Percentiles rank a stretch among this genome's conserved stretches.
Evolutionary conservation across 2,329 filamentous ascomycete genomes (phyloP).

Genomic region (Phaeomoniella chlamydospora): DNA sequence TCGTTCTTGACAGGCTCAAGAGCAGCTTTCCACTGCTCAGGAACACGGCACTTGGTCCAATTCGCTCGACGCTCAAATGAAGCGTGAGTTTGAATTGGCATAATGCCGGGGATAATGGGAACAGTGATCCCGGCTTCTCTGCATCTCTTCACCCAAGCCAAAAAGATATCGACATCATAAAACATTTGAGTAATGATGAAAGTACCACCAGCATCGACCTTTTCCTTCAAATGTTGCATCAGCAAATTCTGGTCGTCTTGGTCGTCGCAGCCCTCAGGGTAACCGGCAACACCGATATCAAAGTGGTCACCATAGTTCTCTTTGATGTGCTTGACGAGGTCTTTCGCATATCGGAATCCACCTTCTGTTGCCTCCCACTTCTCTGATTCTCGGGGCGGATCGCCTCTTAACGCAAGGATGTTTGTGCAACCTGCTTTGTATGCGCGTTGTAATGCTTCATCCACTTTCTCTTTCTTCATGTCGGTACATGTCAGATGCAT

Average conservation of each 20-base stretch:
- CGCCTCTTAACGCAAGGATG: slow-evolving; percentile 83
- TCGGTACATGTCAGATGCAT: slow-evolving; percentile 99
- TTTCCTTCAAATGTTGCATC: slow-evolving; percentile 89
- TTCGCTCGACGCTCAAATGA: slow-evolving; percentile 81
- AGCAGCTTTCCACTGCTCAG: slow-evolving; percentile 62
- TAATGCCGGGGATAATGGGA: slow-evolving; percentile 75
- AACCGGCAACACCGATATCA: slow-evolving; percentile 92
- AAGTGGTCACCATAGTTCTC: slow-evolving; percentile 76
- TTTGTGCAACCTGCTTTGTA: slow-evolving; percentile 96
- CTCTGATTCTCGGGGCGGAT: slow-evolving; percentile 85
- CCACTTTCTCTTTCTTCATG: slow-evolving; percentile 86
- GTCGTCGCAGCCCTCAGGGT: slow-evolving; percentile 90
- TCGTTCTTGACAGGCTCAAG: slow-evolving; percentile 95
- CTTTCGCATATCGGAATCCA: slow-evolving; percentile 82
- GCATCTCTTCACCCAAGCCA: slow-evolving; percentile 78
- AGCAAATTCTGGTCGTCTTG: slow-evolving; percentile 74
- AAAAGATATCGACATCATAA: slow-evolving; percentile 91
- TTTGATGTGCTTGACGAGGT: slow-evolving; percentile 75
- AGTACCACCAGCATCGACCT: slow-evolving; percentile 82
- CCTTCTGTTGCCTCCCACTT: slow-evolving; percentile 82
- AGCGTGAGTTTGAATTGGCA: slow-evolving; percentile 90
- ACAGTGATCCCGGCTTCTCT: slow-evolving; percentile 71
- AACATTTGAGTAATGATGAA: slow-evolving; percentile 99
- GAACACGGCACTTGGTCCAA: slow-evolving; percentile 79
- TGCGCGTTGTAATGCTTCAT: slow-evolving; percentile 71